Evolutionary conservation across 2,329 filamentous ascomycete species (phyloP).

Genomic region (Trichoderma atrobrunneum): DNA sequence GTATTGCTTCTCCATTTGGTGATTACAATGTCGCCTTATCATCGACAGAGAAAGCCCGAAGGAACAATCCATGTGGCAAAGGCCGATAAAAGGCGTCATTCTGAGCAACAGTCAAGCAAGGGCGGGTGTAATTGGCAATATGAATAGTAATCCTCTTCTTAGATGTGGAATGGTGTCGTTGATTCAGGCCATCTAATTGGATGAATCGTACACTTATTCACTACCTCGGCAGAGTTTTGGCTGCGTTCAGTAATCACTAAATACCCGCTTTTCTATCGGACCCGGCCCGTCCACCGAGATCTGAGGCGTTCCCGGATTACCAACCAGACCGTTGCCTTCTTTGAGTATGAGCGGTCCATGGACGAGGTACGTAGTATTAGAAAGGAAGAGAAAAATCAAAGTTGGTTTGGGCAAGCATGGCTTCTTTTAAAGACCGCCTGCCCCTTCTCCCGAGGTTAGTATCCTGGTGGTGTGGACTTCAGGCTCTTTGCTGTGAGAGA

Average conservation of each 20-base stretch:
- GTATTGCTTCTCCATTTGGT: not conserved
- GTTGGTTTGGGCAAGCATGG: not conserved
- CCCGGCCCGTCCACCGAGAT: not conserved
- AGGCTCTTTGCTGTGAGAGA: too few relatives aligned
- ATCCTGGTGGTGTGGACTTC: not conserved
- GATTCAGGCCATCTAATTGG: not conserved
- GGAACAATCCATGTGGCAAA: not conserved
- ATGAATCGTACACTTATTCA: not conserved
- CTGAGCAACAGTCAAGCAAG: not conserved
- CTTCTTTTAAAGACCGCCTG: not conserved
- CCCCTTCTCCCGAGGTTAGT: not conserved
- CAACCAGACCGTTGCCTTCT: not conserved
- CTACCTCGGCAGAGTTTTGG: not conserved
- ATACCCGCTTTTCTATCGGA: constrained; percentile 3
- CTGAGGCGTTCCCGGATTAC: not conserved
- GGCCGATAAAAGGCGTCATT: not conserved
- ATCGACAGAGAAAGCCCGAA: not conserved
- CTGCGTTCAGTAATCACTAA: constrained; percentile 3
- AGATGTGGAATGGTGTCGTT: not conserved
- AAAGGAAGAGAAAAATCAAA: not conserved
- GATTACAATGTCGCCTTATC: not conserved
- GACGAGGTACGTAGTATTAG: not conserved
- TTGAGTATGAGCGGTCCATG: not conserved
- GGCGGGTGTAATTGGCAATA: not conserved
- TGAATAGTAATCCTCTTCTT: constrained; percentile 3